Evolutionary conservation across 352 stramenopile genomes (phyloP).

Genomic region (Phytopythium mirpurense): DNA sequence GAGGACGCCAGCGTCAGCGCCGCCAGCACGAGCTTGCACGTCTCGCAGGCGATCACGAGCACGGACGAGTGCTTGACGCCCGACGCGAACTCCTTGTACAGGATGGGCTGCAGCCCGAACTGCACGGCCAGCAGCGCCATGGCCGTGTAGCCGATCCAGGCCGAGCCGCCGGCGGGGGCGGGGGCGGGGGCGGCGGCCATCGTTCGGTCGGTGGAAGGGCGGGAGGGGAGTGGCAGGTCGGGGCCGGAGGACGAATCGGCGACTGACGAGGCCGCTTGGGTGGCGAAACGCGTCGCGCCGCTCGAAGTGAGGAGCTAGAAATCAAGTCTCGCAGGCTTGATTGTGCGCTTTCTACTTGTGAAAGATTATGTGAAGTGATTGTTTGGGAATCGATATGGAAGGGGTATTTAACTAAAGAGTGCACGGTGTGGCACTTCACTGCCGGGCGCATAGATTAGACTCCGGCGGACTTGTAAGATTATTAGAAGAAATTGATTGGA

Average conservation of each 20-base stretch:
- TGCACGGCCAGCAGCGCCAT: conserved; percentile 76
- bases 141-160: conserved; percentile 28
- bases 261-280: not conserved
- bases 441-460: no score
- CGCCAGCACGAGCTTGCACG: conserved; percentile 63
- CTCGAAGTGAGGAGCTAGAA: not conserved
- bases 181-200: conserved; percentile 6
- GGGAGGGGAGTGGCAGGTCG: not conserved
- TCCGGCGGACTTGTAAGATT: no score
- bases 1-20: conserved; percentile 36
- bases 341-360: no score
- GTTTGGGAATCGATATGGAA: no score
- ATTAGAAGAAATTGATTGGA: no score
- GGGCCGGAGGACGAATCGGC: conserved; percentile 1
- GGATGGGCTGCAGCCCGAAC: conserved; percentile 79
- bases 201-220: no score
- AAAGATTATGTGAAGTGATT: no score
- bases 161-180: conserved; percentile 6
- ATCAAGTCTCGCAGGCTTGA: conserved; percentile 4
- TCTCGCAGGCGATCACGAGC: conserved; percentile 73
- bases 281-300: not conserved
- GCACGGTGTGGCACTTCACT: no score
- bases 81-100: conserved; percentile 76
- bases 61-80: conserved; percentile 46
- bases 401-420: no score